Percentiles rank a stretch among this genome's conserved stretches.
Conservation (phyloP, 2,329 filamentous ascomycete genomes). For the Aspergillus quadrilineatus region DNA sequence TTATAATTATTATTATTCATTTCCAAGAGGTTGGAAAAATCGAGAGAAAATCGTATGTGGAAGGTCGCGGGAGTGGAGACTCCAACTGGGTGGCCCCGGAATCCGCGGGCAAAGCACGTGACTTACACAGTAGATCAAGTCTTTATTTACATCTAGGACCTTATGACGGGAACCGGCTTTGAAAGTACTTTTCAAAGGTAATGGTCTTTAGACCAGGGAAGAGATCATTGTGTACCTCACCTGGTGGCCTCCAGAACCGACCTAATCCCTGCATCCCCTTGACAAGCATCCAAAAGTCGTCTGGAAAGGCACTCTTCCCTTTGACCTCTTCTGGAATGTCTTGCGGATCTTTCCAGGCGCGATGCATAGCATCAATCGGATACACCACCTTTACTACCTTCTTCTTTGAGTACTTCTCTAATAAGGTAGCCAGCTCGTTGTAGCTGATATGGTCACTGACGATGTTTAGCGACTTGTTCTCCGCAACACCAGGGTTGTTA, state of each 20-base stretch:
- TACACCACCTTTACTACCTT: constrained; percentile 16
- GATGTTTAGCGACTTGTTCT: constrained; percentile 26
- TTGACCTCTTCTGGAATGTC: constrained; percentile 18
- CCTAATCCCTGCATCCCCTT: constrained; percentile 25
- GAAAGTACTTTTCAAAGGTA: constrained; percentile 17
- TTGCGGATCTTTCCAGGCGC: constrained; percentile 14
- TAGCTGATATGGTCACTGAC: constrained; percentile 26
- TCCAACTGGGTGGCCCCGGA: neutral
- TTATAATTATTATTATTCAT: neutral
- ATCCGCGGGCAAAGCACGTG: neutral
- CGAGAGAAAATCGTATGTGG: neutral
- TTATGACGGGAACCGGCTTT: neutral
- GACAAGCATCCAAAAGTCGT: constrained; percentile 29
- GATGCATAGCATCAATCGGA: constrained; percentile 20
- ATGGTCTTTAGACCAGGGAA: constrained; percentile 7
- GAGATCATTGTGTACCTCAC: constrained; percentile 21
- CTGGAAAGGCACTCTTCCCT: constrained; percentile 18
- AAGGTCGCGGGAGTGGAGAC: neutral
- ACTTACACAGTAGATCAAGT: neutral
- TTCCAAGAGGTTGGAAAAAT: neutral
- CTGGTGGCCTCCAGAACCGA: constrained; percentile 20
- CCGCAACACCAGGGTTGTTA: constrained; percentile 21
- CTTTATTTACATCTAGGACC: no score
- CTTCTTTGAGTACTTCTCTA: constrained; percentile 23
- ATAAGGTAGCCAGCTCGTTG: constrained; percentile 20